Evolutionary conservation across 2,329 filamentous ascomycete species (phyloP).

Genomic region (Arthrobotrys iridis): DNA sequence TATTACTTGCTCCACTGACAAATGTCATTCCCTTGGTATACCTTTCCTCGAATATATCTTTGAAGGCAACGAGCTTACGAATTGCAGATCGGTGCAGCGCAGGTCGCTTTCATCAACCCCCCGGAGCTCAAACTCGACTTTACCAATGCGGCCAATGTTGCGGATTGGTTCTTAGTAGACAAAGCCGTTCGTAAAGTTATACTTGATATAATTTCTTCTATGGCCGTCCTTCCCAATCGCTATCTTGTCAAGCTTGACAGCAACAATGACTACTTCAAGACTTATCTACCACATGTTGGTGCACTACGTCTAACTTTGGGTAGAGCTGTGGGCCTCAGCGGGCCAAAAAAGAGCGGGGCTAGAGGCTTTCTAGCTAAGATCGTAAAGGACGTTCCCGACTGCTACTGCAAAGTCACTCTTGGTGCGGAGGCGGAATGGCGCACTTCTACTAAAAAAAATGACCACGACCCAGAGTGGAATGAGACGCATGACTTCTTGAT

Average conservation of each 20-base stretch:
- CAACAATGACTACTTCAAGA: constrained; percentile 65
- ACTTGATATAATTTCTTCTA: constrained; percentile 63
- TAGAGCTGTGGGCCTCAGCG: constrained; percentile 61
- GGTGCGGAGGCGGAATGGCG: constrained; percentile 64
- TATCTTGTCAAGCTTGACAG: constrained; percentile 65
- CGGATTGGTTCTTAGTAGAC: constrained; percentile 63
- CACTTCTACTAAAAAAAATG: constrained; percentile 63
- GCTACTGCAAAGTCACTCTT: constrained; percentile 64
- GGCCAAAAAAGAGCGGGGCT: constrained; percentile 61
- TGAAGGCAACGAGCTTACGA: constrained; percentile 12
- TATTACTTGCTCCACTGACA: constrained; percentile 64
- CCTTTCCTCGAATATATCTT: constrained; percentile 24
- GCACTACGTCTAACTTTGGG: constrained; percentile 64
- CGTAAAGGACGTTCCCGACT: constrained; percentile 65
- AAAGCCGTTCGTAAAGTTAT: constrained; percentile 64
- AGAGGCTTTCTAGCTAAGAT: constrained; percentile 63
- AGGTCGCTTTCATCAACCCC: constrained; percentile 66
- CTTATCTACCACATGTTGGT: constrained; percentile 64
- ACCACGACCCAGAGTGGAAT: constrained; percentile 64
- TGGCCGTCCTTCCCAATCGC: constrained; percentile 66
- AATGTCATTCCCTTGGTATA: constrained; percentile 65
- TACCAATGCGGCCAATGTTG: constrained; percentile 64
- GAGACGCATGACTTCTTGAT: constrained; percentile 66
- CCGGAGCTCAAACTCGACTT: constrained; percentile 65
- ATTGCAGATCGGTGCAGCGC: constrained; percentile 64